Percentiles rank a stretch among this genome's conserved stretches.
These are phyloP conservation scores for Avena atlantica DNA, from an alignment of 176 grass and related monocot species.

Conservation along the genomic window DNA sequence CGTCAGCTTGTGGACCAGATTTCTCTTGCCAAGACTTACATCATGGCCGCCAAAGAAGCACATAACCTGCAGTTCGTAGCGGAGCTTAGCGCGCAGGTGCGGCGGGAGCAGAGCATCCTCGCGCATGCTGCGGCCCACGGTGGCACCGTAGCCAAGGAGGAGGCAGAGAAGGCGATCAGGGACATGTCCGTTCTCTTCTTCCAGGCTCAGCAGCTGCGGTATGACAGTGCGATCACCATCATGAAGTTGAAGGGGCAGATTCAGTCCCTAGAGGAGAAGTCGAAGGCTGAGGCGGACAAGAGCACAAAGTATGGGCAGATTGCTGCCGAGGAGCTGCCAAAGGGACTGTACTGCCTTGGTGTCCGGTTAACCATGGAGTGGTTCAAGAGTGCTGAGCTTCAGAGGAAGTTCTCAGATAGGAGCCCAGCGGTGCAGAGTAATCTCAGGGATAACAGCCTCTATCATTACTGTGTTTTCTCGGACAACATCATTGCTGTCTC, in stretches of 20 bases:
- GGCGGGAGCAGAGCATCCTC: slow-evolving; percentile 65
- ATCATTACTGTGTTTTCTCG: slow-evolving; percentile 95
- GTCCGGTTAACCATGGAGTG: slow-evolving; percentile 87
- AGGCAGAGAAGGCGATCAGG: slow-evolving; percentile 67
- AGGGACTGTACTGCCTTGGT: slow-evolving; percentile 94
- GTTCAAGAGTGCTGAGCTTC: slow-evolving; percentile 73
- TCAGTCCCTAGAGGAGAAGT: slow-evolving; percentile 81
- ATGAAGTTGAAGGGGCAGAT: slow-evolving; percentile 95
- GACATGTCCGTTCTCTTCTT: slow-evolving; percentile 84
- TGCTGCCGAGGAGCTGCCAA: slow-evolving; percentile 95
- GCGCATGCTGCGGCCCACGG: slow-evolving; percentile 54
- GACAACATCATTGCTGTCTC: slow-evolving; percentile 96
- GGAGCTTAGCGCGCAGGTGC: slow-evolving; percentile 70
- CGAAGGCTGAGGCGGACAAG: slow-evolving; percentile 83
- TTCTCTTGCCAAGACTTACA: slow-evolving; percentile 84
- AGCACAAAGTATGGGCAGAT: slow-evolving; percentile 93
- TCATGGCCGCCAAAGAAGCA: slow-evolving; percentile 71
- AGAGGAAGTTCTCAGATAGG: slow-evolving; percentile 67
- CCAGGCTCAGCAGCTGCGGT: slow-evolving; percentile 81
- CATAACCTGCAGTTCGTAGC: slow-evolving; percentile 84
- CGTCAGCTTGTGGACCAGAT: slow-evolving; percentile 92
- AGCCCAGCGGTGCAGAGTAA: slow-evolving; percentile 59
- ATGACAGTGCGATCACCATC: slow-evolving; percentile 70
- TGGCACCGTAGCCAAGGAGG: slow-evolving; percentile 42
- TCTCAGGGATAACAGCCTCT: slow-evolving; percentile 79